phyloP scores from a whole-genome alignment of 2,329 filamentous ascomycete genomes.

The Colletotrichum sp. region DNA sequence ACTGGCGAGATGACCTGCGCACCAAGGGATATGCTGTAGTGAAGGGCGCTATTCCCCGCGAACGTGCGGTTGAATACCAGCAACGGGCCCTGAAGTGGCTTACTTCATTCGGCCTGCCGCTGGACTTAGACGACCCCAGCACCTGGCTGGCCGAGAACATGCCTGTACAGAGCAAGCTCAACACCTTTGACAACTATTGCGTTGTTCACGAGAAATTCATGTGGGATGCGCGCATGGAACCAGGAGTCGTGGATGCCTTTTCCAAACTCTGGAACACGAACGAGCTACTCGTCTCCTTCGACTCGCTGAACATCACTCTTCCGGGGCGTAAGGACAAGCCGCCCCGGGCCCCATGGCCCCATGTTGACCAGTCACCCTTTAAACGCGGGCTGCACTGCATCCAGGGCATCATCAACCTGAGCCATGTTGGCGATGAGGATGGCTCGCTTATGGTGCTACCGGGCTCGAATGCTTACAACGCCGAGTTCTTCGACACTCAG shows the following conservation, averaged over 20 bases:
- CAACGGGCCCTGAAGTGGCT: slow-evolving; percentile 45
- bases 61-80: slow-evolving; percentile 41
- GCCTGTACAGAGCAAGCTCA: slow-evolving; percentile 40
- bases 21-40: slow-evolving; percentile 43
- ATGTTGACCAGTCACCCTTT: slow-evolving; percentile 42
- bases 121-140: slow-evolving; percentile 30
- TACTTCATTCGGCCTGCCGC: slow-evolving; percentile 35
- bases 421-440: slow-evolving; percentile 9
- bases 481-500: background rate
- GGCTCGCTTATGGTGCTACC: background rate
- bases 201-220: slow-evolving; percentile 45
- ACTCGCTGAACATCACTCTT: slow-evolving; percentile 44
- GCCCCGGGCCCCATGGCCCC: slow-evolving; percentile 46
- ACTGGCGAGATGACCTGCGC: slow-evolving; percentile 48
- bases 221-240: slow-evolving; percentile 48
- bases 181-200: slow-evolving; percentile 42
- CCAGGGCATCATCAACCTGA: slow-evolving; percentile 48
- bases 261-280: slow-evolving; percentile 41
- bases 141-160: slow-evolving; percentile 46
- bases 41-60: slow-evolving; percentile 39
- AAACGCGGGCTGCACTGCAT: slow-evolving; percentile 37
- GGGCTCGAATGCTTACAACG: background rate
- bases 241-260: slow-evolving; percentile 42
- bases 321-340: slow-evolving; percentile 30
- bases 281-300: slow-evolving; percentile 28